Evolutionary conservation across 441 rosid genomes (phyloP).

Genomic region (Populus hybrid): DNA sequence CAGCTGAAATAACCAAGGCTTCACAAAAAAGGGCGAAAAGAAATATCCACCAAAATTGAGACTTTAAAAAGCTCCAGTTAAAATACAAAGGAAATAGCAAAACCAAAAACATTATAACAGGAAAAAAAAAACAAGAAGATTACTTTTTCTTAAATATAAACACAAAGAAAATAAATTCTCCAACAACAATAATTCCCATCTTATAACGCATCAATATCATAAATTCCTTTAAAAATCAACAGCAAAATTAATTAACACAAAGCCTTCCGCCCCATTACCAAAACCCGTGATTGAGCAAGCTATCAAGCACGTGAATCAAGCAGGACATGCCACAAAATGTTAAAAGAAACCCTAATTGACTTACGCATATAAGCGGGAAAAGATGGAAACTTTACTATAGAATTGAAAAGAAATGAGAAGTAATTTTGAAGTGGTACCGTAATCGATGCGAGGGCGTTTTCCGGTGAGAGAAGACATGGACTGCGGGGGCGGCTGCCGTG

Average conservation of each 20-base stretch:
- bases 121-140: not conserved
- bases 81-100: not conserved
- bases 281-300: not conserved
- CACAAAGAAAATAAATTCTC: not conserved
- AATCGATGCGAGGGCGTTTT: conserved; percentile 53
- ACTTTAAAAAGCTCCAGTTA: not conserved
- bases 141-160: not conserved
- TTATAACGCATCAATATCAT: not conserved
- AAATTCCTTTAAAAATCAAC: not conserved
- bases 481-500: conserved; percentile 33
- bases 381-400: not conserved
- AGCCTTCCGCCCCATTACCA: not conserved
- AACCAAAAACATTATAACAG: not conserved
- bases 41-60: not conserved
- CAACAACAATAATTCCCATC: not conserved
- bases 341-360: not conserved
- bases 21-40: not conserved
- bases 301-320: not conserved
- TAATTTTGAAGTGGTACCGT: conserved; percentile 24
- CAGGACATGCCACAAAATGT: not conserved
- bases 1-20: not conserved
- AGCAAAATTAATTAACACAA: not conserved
- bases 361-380: not conserved
- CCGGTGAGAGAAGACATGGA: conserved; percentile 27
- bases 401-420: not conserved